Conservation (phyloP, 192 early-diverging fungal genomes). For the Entomortierella beljakovae region DNA sequence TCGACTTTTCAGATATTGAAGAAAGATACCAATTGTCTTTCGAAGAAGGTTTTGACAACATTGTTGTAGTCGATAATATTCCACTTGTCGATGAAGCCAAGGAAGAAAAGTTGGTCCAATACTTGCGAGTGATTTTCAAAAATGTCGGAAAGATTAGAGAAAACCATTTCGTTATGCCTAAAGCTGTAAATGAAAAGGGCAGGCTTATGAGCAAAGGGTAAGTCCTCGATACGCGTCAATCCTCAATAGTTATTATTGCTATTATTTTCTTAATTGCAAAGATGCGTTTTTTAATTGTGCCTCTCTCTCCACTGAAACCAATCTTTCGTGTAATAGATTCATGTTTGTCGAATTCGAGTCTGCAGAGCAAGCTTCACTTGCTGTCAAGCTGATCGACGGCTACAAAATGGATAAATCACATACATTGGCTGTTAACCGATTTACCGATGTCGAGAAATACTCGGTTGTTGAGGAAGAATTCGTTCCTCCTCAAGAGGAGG, state of each 20-base stretch:
- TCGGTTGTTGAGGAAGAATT: constrained; percentile 78
- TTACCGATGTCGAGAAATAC: constrained; percentile 93
- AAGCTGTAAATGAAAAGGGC: constrained; percentile 71
- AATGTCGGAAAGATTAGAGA: constrained; percentile 85
- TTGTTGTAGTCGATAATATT: constrained; percentile 94
- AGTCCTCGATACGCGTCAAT: background rate
- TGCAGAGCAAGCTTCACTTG: constrained; percentile 81
- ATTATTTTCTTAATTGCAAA: too few relatives aligned
- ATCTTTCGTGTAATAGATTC: too few relatives aligned
- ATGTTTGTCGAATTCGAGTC: constrained; percentile 95
- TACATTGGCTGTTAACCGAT: constrained; percentile 84
- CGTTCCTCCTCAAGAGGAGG: constrained; percentile 78
- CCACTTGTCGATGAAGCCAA: constrained; percentile 90
- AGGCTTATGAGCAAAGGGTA: constrained; percentile 86
- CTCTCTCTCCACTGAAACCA: too few relatives aligned
- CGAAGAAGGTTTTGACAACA: constrained; percentile 81
- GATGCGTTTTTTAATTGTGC: too few relatives aligned
- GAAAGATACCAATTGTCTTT: constrained; percentile 75
- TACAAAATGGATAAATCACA: constrained; percentile 86
- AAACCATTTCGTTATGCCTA: constrained; percentile 90
- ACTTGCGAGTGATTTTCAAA: constrained; percentile 84
- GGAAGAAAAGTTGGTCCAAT: constrained; percentile 82
- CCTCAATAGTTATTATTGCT: too few relatives aligned
- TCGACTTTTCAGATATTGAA: constrained; percentile 95
- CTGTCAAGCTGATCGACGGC: constrained; percentile 81